A percentile compares a stretch with the other conserved stretches of the same genome.
phyloP scores from a whole-genome alignment of 495 filamentous ascomycete genomes.

The Penicillium paradoxum region DNA sequence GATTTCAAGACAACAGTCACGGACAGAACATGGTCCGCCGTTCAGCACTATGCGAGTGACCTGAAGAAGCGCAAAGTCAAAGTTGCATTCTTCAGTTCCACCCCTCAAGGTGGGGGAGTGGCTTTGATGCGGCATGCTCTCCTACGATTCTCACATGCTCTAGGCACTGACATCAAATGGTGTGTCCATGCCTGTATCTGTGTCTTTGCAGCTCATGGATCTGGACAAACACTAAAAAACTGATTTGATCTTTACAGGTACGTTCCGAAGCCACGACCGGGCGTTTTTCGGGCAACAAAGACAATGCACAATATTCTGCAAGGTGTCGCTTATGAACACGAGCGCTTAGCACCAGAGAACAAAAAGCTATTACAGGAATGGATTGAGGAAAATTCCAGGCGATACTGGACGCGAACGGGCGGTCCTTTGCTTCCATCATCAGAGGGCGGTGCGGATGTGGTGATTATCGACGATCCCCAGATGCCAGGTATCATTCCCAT shows the following conservation, averaged over 20 bases:
- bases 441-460: constrained; percentile 73
- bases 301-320: constrained; percentile 91
- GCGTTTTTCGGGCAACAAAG: constrained; percentile 84
- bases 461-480: constrained; percentile 83
- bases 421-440: constrained; percentile 63
- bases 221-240: neutral
- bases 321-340: constrained; percentile 62
- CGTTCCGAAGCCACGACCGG: constrained; percentile 79
- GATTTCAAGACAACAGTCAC: constrained; percentile 62
- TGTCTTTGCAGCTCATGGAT: neutral
- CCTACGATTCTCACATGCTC: constrained; percentile 61
- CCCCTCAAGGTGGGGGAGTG: constrained; percentile 83
- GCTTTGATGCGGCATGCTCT: constrained; percentile 86
- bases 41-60: constrained; percentile 60
- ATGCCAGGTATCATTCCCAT: constrained; percentile 80
- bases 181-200: constrained; percentile 35
- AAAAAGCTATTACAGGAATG: constrained; percentile 60
- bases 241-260: constrained; percentile 37
- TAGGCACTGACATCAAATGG: constrained; percentile 73
- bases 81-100: constrained; percentile 81
- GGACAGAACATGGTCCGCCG: constrained; percentile 60
- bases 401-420: constrained; percentile 67
- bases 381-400: constrained; percentile 69
- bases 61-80: constrained; percentile 63
- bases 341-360: constrained; percentile 57